phyloP scores from a whole-genome alignment of 345 rosid species.

The Eucalyptus curtisii region DNA sequence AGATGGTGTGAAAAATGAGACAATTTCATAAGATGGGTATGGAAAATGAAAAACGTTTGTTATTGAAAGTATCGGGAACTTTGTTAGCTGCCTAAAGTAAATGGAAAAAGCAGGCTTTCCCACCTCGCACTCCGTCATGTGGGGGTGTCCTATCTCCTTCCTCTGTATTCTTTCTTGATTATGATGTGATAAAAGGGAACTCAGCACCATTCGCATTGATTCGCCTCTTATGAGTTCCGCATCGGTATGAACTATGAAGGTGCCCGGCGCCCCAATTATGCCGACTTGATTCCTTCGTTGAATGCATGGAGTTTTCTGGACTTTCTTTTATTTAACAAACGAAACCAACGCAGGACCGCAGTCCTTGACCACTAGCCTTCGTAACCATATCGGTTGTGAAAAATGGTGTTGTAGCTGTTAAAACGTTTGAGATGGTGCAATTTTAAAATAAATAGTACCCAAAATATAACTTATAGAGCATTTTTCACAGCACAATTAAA shows the following conservation, averaged over 20 bases:
- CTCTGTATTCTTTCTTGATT: neutral
- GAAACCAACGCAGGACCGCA: neutral
- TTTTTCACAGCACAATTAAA: neutral
- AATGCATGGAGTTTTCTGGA: neutral
- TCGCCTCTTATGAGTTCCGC: neutral
- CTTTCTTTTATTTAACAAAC: neutral
- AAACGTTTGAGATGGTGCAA: neutral
- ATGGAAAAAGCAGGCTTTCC: neutral
- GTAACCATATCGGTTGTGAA: neutral
- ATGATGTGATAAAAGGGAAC: neutral
- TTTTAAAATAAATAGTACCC: neutral
- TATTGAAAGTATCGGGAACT: neutral
- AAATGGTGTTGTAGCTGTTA: neutral
- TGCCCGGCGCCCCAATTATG: neutral
- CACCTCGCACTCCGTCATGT: neutral
- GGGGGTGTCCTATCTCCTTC: neutral
- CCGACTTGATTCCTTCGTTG: neutral
- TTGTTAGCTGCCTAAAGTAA: neutral
- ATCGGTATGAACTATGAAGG: neutral
- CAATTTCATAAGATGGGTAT: neutral
- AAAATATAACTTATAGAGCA: neutral
- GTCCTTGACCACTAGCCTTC: neutral
- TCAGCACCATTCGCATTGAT: neutral
- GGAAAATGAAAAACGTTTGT: neutral
- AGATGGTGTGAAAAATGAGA: neutral